Base-by-base conservation (phyloP, 1,284 basidiomycete genomes). In the Mixia osmundae region DNA sequence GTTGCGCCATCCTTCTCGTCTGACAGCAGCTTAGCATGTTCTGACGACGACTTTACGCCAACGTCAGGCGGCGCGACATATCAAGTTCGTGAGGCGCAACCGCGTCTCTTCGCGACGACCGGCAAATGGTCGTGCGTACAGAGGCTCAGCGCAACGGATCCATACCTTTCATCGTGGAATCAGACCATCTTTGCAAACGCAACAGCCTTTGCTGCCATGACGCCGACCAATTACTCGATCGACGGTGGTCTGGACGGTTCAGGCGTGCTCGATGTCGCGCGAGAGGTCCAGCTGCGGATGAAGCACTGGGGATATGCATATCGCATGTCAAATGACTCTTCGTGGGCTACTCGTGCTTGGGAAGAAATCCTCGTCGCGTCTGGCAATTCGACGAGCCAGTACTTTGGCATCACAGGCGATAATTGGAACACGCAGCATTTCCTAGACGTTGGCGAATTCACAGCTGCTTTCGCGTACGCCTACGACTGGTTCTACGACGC, bases 301-400 rank as follows among this genome's bases (percentile, higher is more conserved):
- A 95, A 95, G 61, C 77, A 80, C 25, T 91, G 80, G 57, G 71
- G 73, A 1, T 99, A 95, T 53, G 83, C 67, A 18, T 95, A 77
- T 57, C 71, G 72, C 39, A 70, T 94, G 66, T 76, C 82, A 35
- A 79, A 82, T 45, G 74, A 95, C 56, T 79, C 76, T 19, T 70
- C 44, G 72, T 68, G 76, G 72, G 71, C 72, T 22, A 76, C 91
- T 52, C 69, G 83, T 40, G 65, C 74, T 14, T 94, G 72, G 72
- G 54, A 54, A 25, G 89, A 97, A 59, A 60, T 95, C 27, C 62
- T 44, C 30, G 40, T 76, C 49, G 71, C 69, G 22, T 68, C 70
- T 36, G 47, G 71, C n/a, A 71, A 71, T 44, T 61, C 65, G 25
- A 59, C 69, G 3, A 46, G n/a, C 55, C 35, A 47, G 58, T 55